Conservation (phyloP, 2,329 filamentous ascomycete genomes). For the Colletotrichum costaricense region DNA sequence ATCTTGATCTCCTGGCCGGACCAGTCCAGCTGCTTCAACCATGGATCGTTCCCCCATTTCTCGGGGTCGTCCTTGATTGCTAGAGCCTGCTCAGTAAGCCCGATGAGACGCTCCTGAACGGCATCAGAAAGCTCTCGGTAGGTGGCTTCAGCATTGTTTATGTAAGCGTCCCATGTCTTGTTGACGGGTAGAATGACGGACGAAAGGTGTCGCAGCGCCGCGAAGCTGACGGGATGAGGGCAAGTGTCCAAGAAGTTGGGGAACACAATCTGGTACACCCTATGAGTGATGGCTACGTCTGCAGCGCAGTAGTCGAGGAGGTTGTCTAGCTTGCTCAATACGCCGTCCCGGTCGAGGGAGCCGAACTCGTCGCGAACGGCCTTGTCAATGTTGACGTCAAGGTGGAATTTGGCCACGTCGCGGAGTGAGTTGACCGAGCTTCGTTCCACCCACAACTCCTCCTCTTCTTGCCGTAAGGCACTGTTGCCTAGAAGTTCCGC, state of each 20-base stretch:
- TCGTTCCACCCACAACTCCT: conserved; percentile 93
- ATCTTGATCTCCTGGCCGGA: conserved; percentile 91
- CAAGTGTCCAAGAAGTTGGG: conserved; percentile 90
- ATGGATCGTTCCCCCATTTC: conserved; percentile 83
- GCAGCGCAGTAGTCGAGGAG: conserved; percentile 94
- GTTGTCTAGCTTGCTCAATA: conserved; percentile 79
- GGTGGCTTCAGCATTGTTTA: conserved; percentile 84
- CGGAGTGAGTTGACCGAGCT: conserved; percentile 95
- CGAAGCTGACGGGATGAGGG: conserved; percentile 97
- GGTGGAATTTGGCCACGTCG: conserved; percentile 97
- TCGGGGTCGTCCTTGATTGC: conserved; percentile 76
- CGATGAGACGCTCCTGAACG: conserved; percentile 80
- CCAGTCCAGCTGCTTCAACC: conserved; percentile 96
- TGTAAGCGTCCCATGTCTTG: conserved; percentile 86
- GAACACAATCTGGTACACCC: conserved; percentile 94
- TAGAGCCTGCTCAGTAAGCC: conserved; percentile 81
- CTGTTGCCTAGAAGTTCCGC: conserved; percentile 76
- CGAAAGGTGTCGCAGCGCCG: conserved; percentile 90
- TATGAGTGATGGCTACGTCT: conserved; percentile 92
- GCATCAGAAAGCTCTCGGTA: conserved; percentile 81
- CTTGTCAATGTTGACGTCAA: conserved; percentile 92
- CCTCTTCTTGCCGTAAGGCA: conserved; percentile 81
- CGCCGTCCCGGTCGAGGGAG: conserved; percentile 77
- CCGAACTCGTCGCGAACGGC: conserved; percentile 87
- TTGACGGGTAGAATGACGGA: conserved; percentile 93